Conservation (phyloP, 2,329 filamentous ascomycete species). For the Pyricularia grisea region DNA sequence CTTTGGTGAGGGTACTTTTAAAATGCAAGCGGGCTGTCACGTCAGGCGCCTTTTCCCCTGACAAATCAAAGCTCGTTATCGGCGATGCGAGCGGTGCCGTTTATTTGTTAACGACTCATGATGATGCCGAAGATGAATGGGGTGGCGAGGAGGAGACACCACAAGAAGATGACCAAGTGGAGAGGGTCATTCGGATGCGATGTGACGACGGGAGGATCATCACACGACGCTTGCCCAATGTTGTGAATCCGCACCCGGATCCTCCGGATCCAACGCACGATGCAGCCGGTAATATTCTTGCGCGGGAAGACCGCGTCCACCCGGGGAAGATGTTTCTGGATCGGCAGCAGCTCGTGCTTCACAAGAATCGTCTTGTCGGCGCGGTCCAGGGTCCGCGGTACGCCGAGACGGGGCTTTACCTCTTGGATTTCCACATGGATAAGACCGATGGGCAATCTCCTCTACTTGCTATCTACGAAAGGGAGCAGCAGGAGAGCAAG, state of each 20-base stretch:
- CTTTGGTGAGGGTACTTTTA: conserved; percentile 42
- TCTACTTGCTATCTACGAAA: conserved; percentile 33
- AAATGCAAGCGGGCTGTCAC: conserved; percentile 47
- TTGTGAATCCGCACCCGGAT: conserved; percentile 41
- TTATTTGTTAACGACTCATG: conserved; percentile 41
- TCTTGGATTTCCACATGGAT: conserved; percentile 37
- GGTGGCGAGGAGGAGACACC: conserved; percentile 9
- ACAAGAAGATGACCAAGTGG: neutral
- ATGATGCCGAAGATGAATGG: conserved; percentile 26
- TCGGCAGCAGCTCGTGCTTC: conserved; percentile 28
- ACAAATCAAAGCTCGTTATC: conserved; percentile 43
- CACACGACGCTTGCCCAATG: conserved; percentile 33
- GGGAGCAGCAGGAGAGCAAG: conserved; percentile 26
- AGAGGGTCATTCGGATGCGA: neutral
- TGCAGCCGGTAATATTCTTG: conserved; percentile 11
- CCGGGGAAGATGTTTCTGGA: conserved; percentile 24
- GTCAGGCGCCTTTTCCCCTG: conserved; percentile 47
- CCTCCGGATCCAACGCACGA: conserved; percentile 27
- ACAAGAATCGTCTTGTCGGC: conserved; percentile 38
- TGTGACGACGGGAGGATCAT: conserved; percentile 12
- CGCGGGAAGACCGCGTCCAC: conserved; percentile 16
- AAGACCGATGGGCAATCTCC: conserved; percentile 28
- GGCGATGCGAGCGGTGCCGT: conserved; percentile 54
- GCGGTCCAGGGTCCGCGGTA: conserved; percentile 48
- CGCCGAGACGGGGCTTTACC: conserved; percentile 32